These are phyloP conservation scores for Candida coquimbonensis DNA, from an alignment of 805 yeast species.

Conservation along the genomic window DNA sequence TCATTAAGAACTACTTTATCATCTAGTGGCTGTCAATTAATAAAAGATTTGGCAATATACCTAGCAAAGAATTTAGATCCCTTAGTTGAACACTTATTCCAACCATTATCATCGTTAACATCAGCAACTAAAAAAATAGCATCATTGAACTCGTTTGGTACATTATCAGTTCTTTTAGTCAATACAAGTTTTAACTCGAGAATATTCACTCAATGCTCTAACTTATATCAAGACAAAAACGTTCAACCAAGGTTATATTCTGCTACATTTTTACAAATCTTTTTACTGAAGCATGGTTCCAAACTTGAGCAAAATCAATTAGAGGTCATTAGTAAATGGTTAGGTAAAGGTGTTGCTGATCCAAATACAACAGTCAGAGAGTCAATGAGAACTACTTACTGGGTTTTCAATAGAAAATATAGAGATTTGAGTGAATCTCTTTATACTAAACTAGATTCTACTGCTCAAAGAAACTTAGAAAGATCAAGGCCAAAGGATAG, in stretches of 20 bases:
- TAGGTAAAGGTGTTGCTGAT: slow-evolving; percentile 61
- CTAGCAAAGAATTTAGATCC: slow-evolving; percentile 24
- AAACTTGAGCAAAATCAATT: slow-evolving; percentile 24
- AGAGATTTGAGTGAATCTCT: slow-evolving; percentile 41
- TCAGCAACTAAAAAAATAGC: slow-evolving; percentile 33
- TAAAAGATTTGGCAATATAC: slow-evolving; percentile 50
- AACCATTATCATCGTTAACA: slow-evolving; percentile 25
- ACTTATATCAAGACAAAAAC: slow-evolving; percentile 61
- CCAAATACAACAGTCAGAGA: slow-evolving; percentile 79
- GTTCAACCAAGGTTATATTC: slow-evolving; percentile 63
- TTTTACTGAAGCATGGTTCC: slow-evolving; percentile 44
- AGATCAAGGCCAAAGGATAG: slow-evolving; percentile 40
- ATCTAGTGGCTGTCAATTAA: slow-evolving; percentile 63
- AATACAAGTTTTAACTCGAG: slow-evolving; percentile 49
- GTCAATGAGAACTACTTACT: slow-evolving; percentile 62
- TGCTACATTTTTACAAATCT: slow-evolving; percentile 62
- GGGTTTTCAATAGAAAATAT: slow-evolving; percentile 56
- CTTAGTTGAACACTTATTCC: slow-evolving; percentile 28
- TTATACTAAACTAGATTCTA: slow-evolving; percentile 21
- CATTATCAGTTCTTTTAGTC: slow-evolving; percentile 43
- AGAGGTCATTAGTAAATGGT: slow-evolving; percentile 42
- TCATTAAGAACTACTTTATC: slow-evolving; percentile 85
- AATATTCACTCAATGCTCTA: slow-evolving; percentile 40
- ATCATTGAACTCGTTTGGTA: slow-evolving; percentile 28
- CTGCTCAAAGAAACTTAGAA: slow-evolving; percentile 53